A percentile compares a stretch with the other conserved stretches of the same genome.
phyloP scores from a whole-genome alignment of 805 yeast genomes.

The Saturnispora mendoncae region DNA sequence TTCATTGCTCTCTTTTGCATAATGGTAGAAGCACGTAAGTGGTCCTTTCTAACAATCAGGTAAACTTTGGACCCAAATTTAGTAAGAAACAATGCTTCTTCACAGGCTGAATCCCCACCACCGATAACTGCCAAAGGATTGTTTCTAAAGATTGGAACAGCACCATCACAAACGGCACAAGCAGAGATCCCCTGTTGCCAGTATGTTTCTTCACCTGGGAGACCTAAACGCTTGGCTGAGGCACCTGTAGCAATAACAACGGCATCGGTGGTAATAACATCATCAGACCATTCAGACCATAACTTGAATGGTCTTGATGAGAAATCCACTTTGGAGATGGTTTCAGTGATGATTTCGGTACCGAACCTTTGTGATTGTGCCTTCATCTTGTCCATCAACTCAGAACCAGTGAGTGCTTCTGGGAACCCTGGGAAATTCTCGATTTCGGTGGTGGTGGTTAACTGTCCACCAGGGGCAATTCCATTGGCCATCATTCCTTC shows the following conservation, averaged over 20 bases:
- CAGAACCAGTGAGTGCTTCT: conserved; percentile 77
- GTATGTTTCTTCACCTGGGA: conserved; percentile 95
- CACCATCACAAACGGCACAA: conserved; percentile 99
- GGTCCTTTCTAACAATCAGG: conserved; percentile 89
- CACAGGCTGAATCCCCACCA: conserved; percentile 99
- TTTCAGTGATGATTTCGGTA: conserved; percentile 89
- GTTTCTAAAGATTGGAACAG: conserved; percentile 97
- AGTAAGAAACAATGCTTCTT: conserved; percentile 94
- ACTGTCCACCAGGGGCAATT: conserved; percentile 97
- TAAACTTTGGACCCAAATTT: conserved; percentile 96
- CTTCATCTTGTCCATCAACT: conserved; percentile 90
- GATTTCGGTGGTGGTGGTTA: conserved; percentile 96
- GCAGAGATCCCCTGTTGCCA: conserved; percentile 99
- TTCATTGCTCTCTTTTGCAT: conserved; percentile 89
- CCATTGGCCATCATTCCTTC: conserved; percentile 98
- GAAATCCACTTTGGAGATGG: conserved; percentile 86
- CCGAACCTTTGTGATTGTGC: conserved; percentile 83
- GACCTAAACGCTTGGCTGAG: conserved; percentile 84
- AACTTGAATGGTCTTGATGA: conserved; percentile 86
- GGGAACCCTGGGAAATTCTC: conserved; percentile 99
- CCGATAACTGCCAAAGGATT: conserved; percentile 97
- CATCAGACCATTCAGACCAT: conserved; percentile 96
- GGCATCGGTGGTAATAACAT: conserved; percentile 81
- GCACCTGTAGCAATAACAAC: conserved; percentile 96
- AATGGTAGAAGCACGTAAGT: conserved; percentile 87